These are phyloP conservation scores for Nannizziopsis barbatae DNA, from an alignment of 2,329 filamentous ascomycete genomes.

Conservation along the genomic window DNA sequence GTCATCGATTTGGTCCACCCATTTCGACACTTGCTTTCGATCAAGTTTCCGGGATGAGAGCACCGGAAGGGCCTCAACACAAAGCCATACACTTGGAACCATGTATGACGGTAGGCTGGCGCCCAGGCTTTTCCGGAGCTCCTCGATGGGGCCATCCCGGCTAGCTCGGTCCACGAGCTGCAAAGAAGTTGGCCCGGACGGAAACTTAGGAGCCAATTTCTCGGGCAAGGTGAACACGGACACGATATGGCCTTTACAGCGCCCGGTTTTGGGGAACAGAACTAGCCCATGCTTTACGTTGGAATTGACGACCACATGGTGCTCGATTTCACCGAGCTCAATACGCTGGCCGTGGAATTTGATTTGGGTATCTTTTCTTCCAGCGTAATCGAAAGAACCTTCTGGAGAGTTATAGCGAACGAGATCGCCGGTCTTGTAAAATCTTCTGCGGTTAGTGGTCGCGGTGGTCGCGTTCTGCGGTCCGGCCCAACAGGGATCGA, in stretches of 20 bases:
- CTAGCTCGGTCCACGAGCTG: conserved; percentile 19
- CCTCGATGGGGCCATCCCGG: conserved; percentile 19
- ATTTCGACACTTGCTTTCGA: conserved; percentile 29
- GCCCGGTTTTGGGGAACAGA: conserved; percentile 28
- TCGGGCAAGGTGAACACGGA: conserved; percentile 25
- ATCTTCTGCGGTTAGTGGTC: conserved; percentile 20
- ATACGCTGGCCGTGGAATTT: conserved; percentile 57
- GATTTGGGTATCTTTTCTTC: conserved; percentile 56
- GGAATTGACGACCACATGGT: conserved; percentile 24
- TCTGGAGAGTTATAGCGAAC: conserved; percentile 29
- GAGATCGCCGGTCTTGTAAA: conserved; percentile 35
- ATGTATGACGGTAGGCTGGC: conserved; percentile 37
- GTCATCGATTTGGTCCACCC: conserved; percentile 24
- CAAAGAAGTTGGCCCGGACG: conserved; percentile 15
- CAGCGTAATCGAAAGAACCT: conserved; percentile 36
- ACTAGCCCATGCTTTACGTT: conserved; percentile 28
- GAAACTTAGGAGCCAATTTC: background rate
- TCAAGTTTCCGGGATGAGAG: conserved; percentile 39
- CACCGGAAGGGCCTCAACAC: conserved; percentile 35
- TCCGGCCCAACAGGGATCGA: conserved; percentile 44
- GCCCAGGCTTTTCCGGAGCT: conserved; percentile 23
- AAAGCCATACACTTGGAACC: conserved; percentile 39
- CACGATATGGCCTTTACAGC: conserved; percentile 25
- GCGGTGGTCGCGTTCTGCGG: conserved; percentile 20
- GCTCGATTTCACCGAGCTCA: conserved; percentile 46